phyloP scores from a whole-genome alignment of 2,329 filamentous ascomycete genomes.

The Microdochium trichocladiopsis region DNA sequence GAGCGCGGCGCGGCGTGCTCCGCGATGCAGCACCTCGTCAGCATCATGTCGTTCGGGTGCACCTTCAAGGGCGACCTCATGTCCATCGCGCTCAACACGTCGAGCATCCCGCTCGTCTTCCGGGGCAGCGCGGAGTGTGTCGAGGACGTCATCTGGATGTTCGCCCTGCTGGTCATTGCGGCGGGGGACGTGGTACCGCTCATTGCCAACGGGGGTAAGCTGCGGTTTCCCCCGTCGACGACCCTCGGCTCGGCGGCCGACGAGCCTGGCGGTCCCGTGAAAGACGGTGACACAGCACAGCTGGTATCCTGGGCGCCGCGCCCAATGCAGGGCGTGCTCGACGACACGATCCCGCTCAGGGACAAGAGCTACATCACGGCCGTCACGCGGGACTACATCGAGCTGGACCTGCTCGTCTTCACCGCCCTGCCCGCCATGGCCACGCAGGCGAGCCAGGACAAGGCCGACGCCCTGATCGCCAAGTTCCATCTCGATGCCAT shows the following conservation, averaged over 20 bases:
- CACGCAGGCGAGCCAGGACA: conserved; percentile 1
- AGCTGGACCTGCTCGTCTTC: conserved; percentile 12
- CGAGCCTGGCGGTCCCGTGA: too few relatives aligned
- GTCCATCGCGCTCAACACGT: conserved; percentile 16
- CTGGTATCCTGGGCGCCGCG: conserved; percentile 7
- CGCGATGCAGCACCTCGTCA: conserved; percentile 11
- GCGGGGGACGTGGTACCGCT: conserved; percentile 10
- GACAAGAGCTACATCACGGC: conserved; percentile 4
- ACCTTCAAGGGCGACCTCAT: conserved; percentile 10
- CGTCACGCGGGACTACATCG: conserved; percentile 10
- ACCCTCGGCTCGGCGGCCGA: too few relatives aligned
- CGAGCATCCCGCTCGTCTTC: conserved; percentile 10
- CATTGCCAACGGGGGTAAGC: background rate
- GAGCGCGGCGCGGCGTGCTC: background rate
- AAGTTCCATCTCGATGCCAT: background rate
- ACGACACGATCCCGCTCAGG: background rate
- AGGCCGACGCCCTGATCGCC: background rate
- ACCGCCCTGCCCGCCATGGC: conserved; percentile 2
- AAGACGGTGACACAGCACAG: too few relatives aligned
- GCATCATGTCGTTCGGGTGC: conserved; percentile 9
- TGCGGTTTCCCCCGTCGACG: conserved; percentile 4
- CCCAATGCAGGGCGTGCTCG: conserved; percentile 1
- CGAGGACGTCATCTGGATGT: conserved; percentile 11
- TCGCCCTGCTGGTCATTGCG: conserved; percentile 9
- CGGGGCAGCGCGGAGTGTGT: background rate